Percentiles rank a stretch among this genome's conserved stretches.
These are phyloP conservation scores for Aphanomyces stellatus DNA, from an alignment of 352 stramenopile species.

Conservation along the genomic window DNA sequence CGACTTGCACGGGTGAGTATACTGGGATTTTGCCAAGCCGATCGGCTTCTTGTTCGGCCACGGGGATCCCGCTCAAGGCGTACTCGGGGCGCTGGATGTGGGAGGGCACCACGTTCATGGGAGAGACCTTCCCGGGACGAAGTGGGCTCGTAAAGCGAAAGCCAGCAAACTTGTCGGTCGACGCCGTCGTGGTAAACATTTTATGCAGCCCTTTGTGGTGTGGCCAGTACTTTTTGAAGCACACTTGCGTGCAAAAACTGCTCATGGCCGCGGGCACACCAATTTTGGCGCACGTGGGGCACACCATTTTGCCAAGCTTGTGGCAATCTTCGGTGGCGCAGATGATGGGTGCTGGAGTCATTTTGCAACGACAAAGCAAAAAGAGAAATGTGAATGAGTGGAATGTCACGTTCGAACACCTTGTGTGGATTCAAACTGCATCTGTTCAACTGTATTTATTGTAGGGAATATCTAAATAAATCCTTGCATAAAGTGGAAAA, in stretches of 20 bases:
- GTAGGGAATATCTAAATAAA: too few relatives aligned
- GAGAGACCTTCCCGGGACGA: constrained; percentile 71
- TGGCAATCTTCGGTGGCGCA: constrained; percentile 66
- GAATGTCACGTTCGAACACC: too few relatives aligned
- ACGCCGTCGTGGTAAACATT: constrained; percentile 84
- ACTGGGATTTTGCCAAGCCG: constrained; percentile 76
- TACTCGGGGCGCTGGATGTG: constrained; percentile 87
- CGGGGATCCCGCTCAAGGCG: constrained; percentile 67
- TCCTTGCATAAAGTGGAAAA: too few relatives aligned
- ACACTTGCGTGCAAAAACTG: constrained; percentile 91
- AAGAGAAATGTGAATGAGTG: too few relatives aligned
- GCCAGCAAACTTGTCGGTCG: constrained; percentile 40
- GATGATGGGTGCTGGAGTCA: background rate
- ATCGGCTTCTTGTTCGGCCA: constrained; percentile 54
- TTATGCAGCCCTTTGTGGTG: constrained; percentile 95
- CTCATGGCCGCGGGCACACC: constrained; percentile 77
- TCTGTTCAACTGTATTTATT: too few relatives aligned
- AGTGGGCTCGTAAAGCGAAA: constrained; percentile 81
- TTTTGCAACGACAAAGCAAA: too few relatives aligned
- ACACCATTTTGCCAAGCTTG: constrained; percentile 81
- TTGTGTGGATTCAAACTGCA: too few relatives aligned
- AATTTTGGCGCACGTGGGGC: constrained; percentile 88
- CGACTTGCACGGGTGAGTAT: constrained; percentile 91
- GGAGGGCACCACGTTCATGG: constrained; percentile 59
- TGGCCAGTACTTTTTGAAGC: constrained; percentile 95